A percentile compares a stretch with the other conserved stretches of the same genome.
Conservation (phyloP, 2,329 filamentous ascomycete species). For the Lasiodiplodia citricola region DNA sequence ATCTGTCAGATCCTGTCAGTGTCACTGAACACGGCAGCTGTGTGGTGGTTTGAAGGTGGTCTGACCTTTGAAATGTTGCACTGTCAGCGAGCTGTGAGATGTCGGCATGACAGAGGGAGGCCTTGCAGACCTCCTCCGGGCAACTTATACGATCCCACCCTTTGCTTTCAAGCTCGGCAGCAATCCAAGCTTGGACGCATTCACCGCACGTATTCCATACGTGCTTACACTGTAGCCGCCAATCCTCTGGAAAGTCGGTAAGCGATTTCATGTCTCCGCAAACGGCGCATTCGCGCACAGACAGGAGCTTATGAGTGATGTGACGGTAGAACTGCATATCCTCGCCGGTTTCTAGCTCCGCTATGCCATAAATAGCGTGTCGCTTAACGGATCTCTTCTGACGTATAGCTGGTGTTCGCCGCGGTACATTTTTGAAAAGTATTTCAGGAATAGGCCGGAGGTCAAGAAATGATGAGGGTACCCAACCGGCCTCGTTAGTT, state of each 20-base stretch:
- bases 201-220: conserved; percentile 40
- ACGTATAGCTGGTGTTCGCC: conserved; percentile 2
- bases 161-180: conserved; percentile 41
- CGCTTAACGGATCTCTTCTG: neutral
- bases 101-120: conserved; percentile 50
- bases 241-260: neutral
- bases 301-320: neutral
- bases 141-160: conserved; percentile 58
- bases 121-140: conserved; percentile 53
- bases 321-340: neutral
- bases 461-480: neutral
- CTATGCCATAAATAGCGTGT: neutral
- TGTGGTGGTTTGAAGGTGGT: conserved; percentile 48
- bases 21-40: conserved; percentile 16
- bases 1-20: conserved; percentile 26
- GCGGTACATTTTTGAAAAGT: neutral
- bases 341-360: neutral
- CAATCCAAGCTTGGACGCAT: conserved; percentile 49
- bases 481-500: neutral
- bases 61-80: conserved; percentile 32
- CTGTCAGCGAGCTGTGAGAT: conserved; percentile 53
- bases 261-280: neutral
- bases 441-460: neutral
- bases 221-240: conserved; percentile 39
- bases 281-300: neutral